Evolutionary conservation across 2,329 filamentous ascomycete species (phyloP).

Genomic region (Thielaviopsis punctulata): DNA sequence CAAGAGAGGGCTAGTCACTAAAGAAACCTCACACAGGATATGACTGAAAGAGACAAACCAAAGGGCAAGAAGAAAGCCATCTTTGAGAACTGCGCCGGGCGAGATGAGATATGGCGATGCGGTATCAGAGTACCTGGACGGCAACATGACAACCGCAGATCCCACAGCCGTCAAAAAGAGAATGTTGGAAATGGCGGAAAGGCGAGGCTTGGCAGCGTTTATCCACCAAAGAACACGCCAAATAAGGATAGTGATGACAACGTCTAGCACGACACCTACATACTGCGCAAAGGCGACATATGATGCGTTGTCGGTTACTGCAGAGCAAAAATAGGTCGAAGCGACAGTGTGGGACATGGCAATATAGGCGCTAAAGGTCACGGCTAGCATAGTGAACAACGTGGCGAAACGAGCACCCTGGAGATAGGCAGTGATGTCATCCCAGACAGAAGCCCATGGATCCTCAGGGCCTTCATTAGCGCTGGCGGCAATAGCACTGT

Average conservation of each 20-base stretch:
- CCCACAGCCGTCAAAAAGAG: constrained; percentile 18
- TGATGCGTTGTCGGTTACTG: constrained; percentile 22
- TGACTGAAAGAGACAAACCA: constrained; percentile 28
- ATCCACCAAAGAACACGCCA: constrained; percentile 37
- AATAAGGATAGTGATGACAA: constrained; percentile 26
- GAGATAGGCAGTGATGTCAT: constrained; percentile 32
- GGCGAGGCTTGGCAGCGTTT: constrained; percentile 27
- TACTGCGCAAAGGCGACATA: constrained; percentile 26
- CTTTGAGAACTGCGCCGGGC: constrained; percentile 19
- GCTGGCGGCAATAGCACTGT: not conserved
- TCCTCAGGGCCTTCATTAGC: constrained; percentile 25
- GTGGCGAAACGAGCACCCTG: constrained; percentile 15
- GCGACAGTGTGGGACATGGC: constrained; percentile 17
- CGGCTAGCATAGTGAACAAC: constrained; percentile 21
- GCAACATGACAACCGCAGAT: constrained; percentile 1
- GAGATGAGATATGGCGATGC: constrained; percentile 3
- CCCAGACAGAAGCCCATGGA: constrained; percentile 29
- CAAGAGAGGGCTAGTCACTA: constrained; percentile 6
- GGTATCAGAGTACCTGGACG: constrained; percentile 2
- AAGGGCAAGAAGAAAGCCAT: constrained; percentile 28
- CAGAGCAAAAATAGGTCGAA: constrained; percentile 37
- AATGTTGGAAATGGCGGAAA: constrained; percentile 28
- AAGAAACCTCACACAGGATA: constrained; percentile 28
- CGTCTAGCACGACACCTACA: constrained; percentile 28
- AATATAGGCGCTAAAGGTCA: constrained; percentile 27